phyloP scores from a whole-genome alignment of 179 eudicot genomes.

The Silene coronaria region DNA sequence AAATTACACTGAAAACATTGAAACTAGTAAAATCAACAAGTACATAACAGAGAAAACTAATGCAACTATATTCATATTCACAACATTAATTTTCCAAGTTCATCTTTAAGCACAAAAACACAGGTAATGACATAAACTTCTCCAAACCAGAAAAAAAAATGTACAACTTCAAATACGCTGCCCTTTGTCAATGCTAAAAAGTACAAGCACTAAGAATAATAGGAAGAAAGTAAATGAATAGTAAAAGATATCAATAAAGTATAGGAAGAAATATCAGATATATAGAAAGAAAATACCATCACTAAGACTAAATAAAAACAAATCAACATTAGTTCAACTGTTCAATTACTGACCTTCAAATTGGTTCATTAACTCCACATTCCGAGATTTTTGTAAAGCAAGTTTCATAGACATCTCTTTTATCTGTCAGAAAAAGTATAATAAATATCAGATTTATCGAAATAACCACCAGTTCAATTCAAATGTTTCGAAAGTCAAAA shows the following conservation, averaged over 20 bases:
- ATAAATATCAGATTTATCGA: background rate
- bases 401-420: constrained; percentile 87
- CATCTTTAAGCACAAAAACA: background rate
- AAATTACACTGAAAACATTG: background rate
- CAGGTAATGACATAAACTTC: background rate
- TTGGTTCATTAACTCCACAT: constrained; percentile 75
- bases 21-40: background rate
- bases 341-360: constrained; percentile 62
- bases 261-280: too few relatives aligned
- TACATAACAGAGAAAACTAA: background rate
- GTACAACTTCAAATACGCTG: background rate
- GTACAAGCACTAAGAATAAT: background rate
- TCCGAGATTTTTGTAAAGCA: constrained; percentile 80
- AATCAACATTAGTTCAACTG: background rate
- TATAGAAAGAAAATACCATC: background rate
- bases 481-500: background rate
- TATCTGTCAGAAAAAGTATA: constrained; percentile 44
- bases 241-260: too few relatives aligned
- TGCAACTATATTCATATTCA: background rate
- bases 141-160: background rate
- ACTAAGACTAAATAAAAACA: background rate
- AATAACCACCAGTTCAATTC: background rate
- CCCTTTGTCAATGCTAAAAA: background rate
- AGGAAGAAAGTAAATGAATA: too few relatives aligned
- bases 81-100: background rate